A percentile compares a stretch with the other conserved stretches of the same genome.
These are phyloP conservation scores for Suillus americanus DNA, from an alignment of 768 basidiomycete genomes.

Conservation along the genomic window DNA sequence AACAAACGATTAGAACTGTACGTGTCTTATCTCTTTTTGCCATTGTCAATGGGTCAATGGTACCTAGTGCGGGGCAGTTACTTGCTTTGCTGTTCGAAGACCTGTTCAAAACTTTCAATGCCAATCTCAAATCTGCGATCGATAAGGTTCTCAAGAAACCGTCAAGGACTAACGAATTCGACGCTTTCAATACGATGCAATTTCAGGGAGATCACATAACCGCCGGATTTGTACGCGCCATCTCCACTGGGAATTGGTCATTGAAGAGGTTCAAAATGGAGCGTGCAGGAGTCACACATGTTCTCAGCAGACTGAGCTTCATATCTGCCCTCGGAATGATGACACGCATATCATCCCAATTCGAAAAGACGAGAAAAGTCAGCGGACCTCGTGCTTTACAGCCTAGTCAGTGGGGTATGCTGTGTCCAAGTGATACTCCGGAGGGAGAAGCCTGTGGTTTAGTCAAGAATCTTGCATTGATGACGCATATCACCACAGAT, in stretches of 20 bases:
- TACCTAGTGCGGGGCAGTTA: conserved; percentile 85
- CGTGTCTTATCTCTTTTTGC: conserved; percentile 26
- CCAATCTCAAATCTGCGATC: conserved; percentile 90
- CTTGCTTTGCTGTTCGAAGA: conserved; percentile 96
- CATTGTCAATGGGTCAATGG: conserved; percentile 13
- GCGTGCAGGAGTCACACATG: conserved; percentile 96
- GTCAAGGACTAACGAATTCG: conserved; percentile 90
- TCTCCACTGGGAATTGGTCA: conserved; percentile 99
- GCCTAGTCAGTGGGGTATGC: conserved; percentile 98
- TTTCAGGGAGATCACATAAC: conserved; percentile 98
- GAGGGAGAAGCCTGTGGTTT: conserved; percentile 99
- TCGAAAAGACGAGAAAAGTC: conserved; percentile 99
- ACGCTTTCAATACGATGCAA: conserved; percentile 91
- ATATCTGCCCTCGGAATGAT: conserved; percentile 99
- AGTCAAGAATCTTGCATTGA: conserved; percentile 97
- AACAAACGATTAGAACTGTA: conserved; percentile 98
- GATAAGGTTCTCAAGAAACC: conserved; percentile 98
- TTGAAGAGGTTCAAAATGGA: conserved; percentile 99
- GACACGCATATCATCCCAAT: conserved; percentile 98
- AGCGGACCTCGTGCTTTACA: conserved; percentile 96
- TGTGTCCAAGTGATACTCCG: conserved; percentile 97
- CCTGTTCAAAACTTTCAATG: conserved; percentile 97
- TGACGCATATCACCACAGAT: conserved; percentile 99
- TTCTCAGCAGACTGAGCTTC: conserved; percentile 91
- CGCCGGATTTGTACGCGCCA: conserved; percentile 92